Evolutionary conservation across 495 filamentous ascomycete genomes (phyloP), one percentile per base, ranked within the genome.

Genomic region (Neurospora tetraspora): DNA sequence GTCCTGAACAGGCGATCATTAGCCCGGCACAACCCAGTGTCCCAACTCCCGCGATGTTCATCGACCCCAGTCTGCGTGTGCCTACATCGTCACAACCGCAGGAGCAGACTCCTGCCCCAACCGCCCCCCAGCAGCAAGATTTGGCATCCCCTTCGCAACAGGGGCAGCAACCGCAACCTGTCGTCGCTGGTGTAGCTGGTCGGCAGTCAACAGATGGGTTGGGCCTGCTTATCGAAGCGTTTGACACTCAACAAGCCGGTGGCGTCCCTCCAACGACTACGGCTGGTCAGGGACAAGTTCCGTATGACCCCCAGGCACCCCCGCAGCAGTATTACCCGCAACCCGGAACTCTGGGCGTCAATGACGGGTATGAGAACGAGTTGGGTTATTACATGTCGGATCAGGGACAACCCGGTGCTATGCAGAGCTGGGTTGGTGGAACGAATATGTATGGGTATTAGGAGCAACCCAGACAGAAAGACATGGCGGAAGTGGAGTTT

Each of bases 311-410:
- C 12, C 73, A 74, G 2, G 39, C 59, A 16, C 36, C 74, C 20
- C 69, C 71, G 9, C 78, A 76, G 38, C 72, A 74, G 14, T 78
- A 80, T 39, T 80, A 75, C 38, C 68, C 72, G 34, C 75, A 70
- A 39, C 45, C 69, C n/a, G 47, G 71, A 18, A 65, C 65, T 68
- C 70, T 78, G 70, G 70, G 71, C 5, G 47, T 73, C 23, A 78
- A 75, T 18, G 80, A 81, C 45, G 80, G 80, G 23, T 81, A 80
- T 42, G 78, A 80, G 74, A 68, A 77, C 42, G 78, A 81, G 69
- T 59, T 81, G 42, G 74, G 75, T 39, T 78, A 77, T 36, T 78
- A 79, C 70, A 79, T 81, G 73, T 72, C 73, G 16, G 79, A 79
- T 18, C 53, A 65, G 27, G 73, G 74, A 12, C 73, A 70, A 36